phyloP scores from a whole-genome alignment of 441 rosid genomes.

The Adansonia madagascariensis region DNA sequence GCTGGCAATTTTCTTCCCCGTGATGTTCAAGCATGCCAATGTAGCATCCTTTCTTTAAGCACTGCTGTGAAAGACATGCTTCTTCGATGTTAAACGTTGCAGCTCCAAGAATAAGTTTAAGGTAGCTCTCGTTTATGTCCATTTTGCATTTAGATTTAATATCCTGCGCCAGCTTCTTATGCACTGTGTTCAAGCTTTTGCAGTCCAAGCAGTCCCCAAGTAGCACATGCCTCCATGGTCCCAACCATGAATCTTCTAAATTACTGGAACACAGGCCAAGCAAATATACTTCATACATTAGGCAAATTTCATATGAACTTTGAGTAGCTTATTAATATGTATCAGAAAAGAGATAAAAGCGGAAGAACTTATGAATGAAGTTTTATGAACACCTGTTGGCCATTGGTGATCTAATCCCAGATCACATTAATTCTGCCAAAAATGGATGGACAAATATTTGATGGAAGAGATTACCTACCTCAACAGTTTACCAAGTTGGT shows the following conservation, averaged over 20 bases:
- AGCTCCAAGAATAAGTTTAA: conserved; percentile 68
- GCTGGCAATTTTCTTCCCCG: conserved; percentile 44
- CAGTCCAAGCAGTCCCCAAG: conserved; percentile 61
- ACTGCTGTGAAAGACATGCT: conserved; percentile 51
- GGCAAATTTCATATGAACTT: neutral
- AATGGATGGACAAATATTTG: neutral
- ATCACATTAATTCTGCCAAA: neutral
- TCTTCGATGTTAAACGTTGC: conserved; percentile 43
- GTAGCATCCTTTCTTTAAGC: conserved; percentile 62
- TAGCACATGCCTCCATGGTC: conserved; percentile 76
- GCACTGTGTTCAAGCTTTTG: conserved; percentile 48
- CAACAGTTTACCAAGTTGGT: conserved; percentile 63
- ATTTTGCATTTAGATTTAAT: conserved; percentile 75
- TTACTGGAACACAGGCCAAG: conserved; percentile 49
- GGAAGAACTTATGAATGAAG: neutral
- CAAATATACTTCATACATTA: neutral
- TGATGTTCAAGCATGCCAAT: conserved; percentile 47
- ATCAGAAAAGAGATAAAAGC: neutral
- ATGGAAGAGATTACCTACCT: conserved; percentile 49
- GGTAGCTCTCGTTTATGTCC: conserved; percentile 62
- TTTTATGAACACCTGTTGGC: neutral
- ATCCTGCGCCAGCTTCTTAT: conserved; percentile 58
- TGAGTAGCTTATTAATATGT: neutral
- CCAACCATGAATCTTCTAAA: conserved; percentile 88
- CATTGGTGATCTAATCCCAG: conserved; percentile 2